Evolutionary conservation across 306 rosid species (phyloP).

Genomic region (Lupinus albus): DNA sequence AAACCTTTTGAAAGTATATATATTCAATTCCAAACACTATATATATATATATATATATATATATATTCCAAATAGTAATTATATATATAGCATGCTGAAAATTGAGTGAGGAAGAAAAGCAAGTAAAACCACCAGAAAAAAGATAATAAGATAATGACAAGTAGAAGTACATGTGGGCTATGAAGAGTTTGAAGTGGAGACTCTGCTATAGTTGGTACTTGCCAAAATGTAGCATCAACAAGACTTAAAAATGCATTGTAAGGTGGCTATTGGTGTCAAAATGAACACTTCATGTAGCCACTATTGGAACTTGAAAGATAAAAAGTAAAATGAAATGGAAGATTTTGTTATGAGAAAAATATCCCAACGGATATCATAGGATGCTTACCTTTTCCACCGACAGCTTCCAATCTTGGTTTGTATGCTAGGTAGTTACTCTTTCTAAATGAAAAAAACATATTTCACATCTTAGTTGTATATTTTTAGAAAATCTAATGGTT

Average conservation of each 20-base stretch:
- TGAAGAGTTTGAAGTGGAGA: slow-evolving; percentile 4
- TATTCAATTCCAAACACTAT: no score
- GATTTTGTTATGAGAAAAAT: slow-evolving; percentile 31
- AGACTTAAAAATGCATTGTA: slow-evolving; percentile 11
- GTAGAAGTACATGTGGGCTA: slow-evolving; percentile 2
- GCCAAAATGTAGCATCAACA: slow-evolving; percentile 36
- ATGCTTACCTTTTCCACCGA: slow-evolving; percentile 51
- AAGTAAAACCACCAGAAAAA: neutral
- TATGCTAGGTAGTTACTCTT: no score
- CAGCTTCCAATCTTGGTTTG: slow-evolving; percentile 36
- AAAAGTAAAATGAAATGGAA: slow-evolving; percentile 41
- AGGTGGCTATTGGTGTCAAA: slow-evolving; percentile 7
- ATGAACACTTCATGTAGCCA: neutral
- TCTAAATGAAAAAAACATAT: no score
- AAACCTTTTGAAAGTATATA: neutral
- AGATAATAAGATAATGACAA: slow-evolving; percentile 17
- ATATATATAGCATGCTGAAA: no score
- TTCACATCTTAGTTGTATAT: no score
- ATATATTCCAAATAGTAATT: no score
- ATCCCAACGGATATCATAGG: slow-evolving; percentile 44
- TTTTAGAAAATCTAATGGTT: no score
- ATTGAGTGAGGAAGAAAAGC: neutral
- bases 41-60: no score
- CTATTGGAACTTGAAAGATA: slow-evolving; percentile 35
- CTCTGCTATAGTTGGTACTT: slow-evolving; percentile 27